Evolutionary conservation across 805 yeast genomes (phyloP).

Genomic region (Candida sithepensis): DNA sequence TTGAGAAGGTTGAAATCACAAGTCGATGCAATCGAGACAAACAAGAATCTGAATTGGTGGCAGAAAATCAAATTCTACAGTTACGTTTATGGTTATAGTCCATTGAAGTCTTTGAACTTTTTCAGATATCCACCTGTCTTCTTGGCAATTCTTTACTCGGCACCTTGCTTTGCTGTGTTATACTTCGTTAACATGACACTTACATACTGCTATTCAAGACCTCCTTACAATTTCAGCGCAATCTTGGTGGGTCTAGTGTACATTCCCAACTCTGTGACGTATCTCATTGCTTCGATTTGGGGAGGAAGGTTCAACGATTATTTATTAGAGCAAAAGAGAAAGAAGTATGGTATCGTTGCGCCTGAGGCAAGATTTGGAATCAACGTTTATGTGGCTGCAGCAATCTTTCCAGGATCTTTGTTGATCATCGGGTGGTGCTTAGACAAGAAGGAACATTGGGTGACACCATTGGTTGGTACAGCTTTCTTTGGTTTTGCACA

Average conservation of each 20-base stretch:
- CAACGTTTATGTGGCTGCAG: slow-evolving; percentile 65
- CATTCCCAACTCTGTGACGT: slow-evolving; percentile 80
- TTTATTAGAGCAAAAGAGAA: slow-evolving; percentile 45
- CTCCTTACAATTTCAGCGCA: slow-evolving; percentile 68
- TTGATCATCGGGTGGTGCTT: slow-evolving; percentile 83
- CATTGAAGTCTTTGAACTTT: slow-evolving; percentile 58
- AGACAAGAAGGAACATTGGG: slow-evolving; percentile 65
- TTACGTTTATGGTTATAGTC: slow-evolving; percentile 52
- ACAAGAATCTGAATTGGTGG: slow-evolving; percentile 15
- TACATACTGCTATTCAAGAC: slow-evolving; percentile 53
- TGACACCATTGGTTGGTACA: slow-evolving; percentile 75
- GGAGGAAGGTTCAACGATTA: slow-evolving; percentile 81
- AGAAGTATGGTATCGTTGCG: slow-evolving; percentile 58
- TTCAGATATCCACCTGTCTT: slow-evolving; percentile 72
- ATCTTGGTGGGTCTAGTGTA: slow-evolving; percentile 70
- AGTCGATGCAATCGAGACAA: slow-evolving; percentile 17
- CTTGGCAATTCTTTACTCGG: slow-evolving; percentile 60
- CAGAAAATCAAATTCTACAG: slow-evolving; percentile 25
- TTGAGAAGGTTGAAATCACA: slow-evolving; percentile 19
- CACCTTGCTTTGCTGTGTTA: slow-evolving; percentile 66
- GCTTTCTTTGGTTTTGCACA: slow-evolving; percentile 79
- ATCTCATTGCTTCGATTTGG: slow-evolving; percentile 67
- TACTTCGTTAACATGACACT: slow-evolving; percentile 76
- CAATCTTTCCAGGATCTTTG: slow-evolving; percentile 58
- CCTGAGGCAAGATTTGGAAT: slow-evolving; percentile 81